Evolutionary conservation across 352 stramenopile genomes (phyloP), one percentile per base, ranked within the genome.

Genomic region (Globisporangium spinosum): DNA sequence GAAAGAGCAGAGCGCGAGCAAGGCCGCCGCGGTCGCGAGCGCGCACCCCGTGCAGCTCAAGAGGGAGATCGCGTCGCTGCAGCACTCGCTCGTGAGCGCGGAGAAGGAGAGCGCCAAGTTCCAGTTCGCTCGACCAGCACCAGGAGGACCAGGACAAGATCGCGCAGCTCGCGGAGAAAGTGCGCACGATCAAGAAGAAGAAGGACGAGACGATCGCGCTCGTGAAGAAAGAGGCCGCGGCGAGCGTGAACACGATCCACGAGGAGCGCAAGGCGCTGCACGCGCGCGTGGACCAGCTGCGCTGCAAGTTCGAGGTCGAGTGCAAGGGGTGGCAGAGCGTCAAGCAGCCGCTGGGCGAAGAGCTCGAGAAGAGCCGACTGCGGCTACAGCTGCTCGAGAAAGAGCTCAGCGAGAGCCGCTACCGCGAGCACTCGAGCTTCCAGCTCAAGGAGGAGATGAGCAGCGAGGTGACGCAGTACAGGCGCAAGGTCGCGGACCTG

Each of bases 181-280:
- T 93, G 22, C 83, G 84, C 40, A 83, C 72, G 4, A 54, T 84
- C 6, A 78, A 90, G 63, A 86, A 83, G 65, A 85, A 89, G 59
- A 79, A 90, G 62, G 78, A 87, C 12, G 83, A 91, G 51, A 77
- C 81, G 10, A 58, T 91, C 25, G 73, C 77, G 7, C 54, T 93
- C 40, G 75, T 90, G 17, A 79, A 79, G 38, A 82, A 80, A 17
- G 81, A 93, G 47, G 77, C 81, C 3, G 76, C 75, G 2, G 53
- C 73, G 3, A 90, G 66, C 40, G 81, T 93, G 34, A 79, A 75
- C 27, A 80, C 77, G 45, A 86, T 81, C 13, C 71, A 89, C 55
- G 83, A 91, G 17, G 86, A 94, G 63, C 78, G 83, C 38, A 89
- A 91, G 69, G 79, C 81, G n/a, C 73, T 94, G 45, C 80, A 82